Evolutionary conservation across 176 grass and related monocot genomes (phyloP).

Genomic region (Paspalum vaginatum): DNA sequence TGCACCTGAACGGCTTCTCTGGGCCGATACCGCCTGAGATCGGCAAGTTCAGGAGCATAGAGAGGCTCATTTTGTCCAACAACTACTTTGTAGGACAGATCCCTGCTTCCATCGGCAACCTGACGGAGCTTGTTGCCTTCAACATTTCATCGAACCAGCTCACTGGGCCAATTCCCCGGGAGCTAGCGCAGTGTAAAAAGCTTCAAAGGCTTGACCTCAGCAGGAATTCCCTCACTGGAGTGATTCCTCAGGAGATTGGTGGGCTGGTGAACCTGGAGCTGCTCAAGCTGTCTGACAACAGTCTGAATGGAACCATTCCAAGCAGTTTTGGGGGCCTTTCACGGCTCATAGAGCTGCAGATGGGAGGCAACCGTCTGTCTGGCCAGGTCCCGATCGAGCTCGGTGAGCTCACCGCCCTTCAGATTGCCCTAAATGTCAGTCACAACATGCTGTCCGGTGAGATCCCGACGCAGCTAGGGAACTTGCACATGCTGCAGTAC

Average conservation of each 20-base stretch:
- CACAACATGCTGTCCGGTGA: slow-evolving; percentile 85
- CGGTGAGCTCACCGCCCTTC: slow-evolving; percentile 73
- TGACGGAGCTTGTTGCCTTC: slow-evolving; percentile 87
- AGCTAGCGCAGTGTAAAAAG: slow-evolving; percentile 69
- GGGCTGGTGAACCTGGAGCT: slow-evolving; percentile 79
- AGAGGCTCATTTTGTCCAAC: slow-evolving; percentile 74
- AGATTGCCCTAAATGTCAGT: slow-evolving; percentile 94
- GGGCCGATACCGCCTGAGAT: slow-evolving; percentile 77
- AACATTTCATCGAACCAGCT: slow-evolving; percentile 90
- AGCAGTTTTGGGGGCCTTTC: slow-evolving; percentile 70
- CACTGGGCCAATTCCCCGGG: slow-evolving; percentile 56
- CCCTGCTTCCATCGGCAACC: slow-evolving; percentile 68
- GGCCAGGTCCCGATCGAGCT: slow-evolving; percentile 71
- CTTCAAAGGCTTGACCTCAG: slow-evolving; percentile 98
- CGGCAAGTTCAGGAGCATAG: slow-evolving; percentile 75
- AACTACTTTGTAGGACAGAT: slow-evolving; percentile 89
- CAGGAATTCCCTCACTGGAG: slow-evolving; percentile 70
- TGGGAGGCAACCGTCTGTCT: slow-evolving; percentile 82
- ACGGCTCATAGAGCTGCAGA: slow-evolving; percentile 84
- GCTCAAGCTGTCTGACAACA: slow-evolving; percentile 80
- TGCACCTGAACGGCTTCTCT: slow-evolving; percentile 92
- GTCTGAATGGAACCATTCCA: slow-evolving; percentile 82
- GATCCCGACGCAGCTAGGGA: slow-evolving; percentile 75
- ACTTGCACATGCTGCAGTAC: slow-evolving; percentile 77
- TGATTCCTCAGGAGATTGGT: slow-evolving; percentile 72